Evolutionary conservation across 2,329 filamentous ascomycete genomes (phyloP), one percentile per base, ranked within the genome.

Genomic region (Fusarium cicatricum): DNA sequence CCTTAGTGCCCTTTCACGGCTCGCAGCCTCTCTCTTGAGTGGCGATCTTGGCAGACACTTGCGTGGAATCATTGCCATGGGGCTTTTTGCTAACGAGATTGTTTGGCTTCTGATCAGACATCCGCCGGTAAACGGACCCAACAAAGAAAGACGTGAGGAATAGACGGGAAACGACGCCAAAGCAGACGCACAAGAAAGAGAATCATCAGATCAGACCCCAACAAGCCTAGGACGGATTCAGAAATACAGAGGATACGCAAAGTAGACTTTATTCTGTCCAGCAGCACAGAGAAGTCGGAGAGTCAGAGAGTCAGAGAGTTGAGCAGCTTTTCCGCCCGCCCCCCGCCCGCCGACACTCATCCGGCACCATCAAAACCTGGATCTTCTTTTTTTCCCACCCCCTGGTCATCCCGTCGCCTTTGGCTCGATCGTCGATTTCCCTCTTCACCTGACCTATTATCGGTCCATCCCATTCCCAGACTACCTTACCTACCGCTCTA

Each of bases 361-460:
- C 45, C 40, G 48, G 39, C 40, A 45, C 33, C 48, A 54, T 58
- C 36, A 31, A 61, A 58, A 50, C 47, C 45, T 60, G 60, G 28
- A 60, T 62, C 50, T 49, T 59, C 53, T 63, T 63, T 62, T 46
- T 48, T 47, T 58, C 32, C 36, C 55, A 56, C 59, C 58, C 48
- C 58, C 52, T 32, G 38, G 58, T 55, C 58, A 42, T 62, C 34
- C 23, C 23, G 39, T 38, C 50, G 50, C 46, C 58, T 53, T 62
- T 54, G 55, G 33, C 49, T 62, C 59, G 52, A 64, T 64, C 60
- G 60, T 59, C 60, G 60, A 63, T 63, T 63, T 49, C 55, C 55
- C 60, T 52, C 23, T 63, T 60, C 60, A 63, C 60, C 60, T 63
- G 60, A 63, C 60, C 60, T 60, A 60, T 60, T 49, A 62, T 63